These are phyloP conservation scores for Boeremia lycopersici DNA, from an alignment of 2,329 filamentous ascomycete genomes.

Conservation along the genomic window DNA sequence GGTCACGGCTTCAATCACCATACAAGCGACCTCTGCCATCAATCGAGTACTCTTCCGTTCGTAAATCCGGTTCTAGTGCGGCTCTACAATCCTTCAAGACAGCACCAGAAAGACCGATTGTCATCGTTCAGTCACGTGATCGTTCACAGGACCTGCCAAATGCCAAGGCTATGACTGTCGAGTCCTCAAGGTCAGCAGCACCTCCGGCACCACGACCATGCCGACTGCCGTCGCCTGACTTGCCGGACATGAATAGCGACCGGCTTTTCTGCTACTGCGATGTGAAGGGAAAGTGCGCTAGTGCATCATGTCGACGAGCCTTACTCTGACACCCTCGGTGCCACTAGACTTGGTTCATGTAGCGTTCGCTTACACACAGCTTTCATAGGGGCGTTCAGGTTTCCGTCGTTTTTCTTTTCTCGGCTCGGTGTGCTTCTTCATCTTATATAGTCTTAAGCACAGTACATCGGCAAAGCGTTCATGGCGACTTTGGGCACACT, in stretches of 20 bases:
- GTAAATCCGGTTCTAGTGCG: not conserved
- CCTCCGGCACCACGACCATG: conserved; percentile 40
- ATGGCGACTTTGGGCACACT: not conserved
- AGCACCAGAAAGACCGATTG: not conserved
- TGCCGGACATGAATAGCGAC: conserved; percentile 33
- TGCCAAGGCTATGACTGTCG: not conserved
- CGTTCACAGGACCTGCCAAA: conserved; percentile 6
- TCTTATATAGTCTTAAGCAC: not conserved
- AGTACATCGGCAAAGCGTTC: not conserved
- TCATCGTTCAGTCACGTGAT: conserved; percentile 29
- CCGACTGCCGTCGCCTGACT: conserved; percentile 43
- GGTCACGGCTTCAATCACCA: not conserved
- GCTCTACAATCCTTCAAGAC: not conserved
- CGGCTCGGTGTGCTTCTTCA: not conserved
- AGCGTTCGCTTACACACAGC: not conserved
- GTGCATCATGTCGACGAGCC: conserved; percentile 8
- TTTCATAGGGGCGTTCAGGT: not conserved
- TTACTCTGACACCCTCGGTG: not conserved
- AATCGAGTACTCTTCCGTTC: not conserved
- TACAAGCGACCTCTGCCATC: not conserved
- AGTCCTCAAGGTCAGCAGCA: conserved; percentile 8
- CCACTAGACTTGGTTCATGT: not conserved
- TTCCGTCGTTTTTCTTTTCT: not conserved
- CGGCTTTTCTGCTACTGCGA: conserved; percentile 44
- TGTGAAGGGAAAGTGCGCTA: conserved; percentile 12